These are phyloP conservation scores for Suillus alpinus DNA, from an alignment of 768 basidiomycete species.

Conservation along the genomic window DNA sequence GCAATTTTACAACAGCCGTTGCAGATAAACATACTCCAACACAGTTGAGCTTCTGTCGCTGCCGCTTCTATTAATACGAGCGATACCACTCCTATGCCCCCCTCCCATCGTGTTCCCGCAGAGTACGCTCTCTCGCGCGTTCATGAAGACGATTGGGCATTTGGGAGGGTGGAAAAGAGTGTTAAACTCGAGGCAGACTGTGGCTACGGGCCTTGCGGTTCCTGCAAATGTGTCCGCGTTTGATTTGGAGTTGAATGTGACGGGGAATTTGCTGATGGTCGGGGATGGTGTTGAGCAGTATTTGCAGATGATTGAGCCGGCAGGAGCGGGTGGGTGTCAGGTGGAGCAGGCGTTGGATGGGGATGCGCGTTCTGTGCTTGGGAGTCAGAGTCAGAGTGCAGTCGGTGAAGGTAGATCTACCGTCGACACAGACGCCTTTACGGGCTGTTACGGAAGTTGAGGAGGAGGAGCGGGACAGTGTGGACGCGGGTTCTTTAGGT, in stretches of 20 bases:
- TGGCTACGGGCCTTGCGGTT: constrained; percentile 34
- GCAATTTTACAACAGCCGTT: constrained; percentile 65
- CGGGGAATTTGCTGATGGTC: constrained; percentile 57
- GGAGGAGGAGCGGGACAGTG: constrained; percentile 27
- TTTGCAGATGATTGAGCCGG: constrained; percentile 52
- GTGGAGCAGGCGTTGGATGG: not conserved
- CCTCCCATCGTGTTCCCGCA: constrained; percentile 48
- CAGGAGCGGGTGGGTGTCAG: not conserved
- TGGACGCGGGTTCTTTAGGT: not conserved
- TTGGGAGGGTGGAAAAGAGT: constrained; percentile 83
- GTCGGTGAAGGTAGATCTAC: constrained; percentile 5
- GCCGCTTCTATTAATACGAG: constrained; percentile 11
- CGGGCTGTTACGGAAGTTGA: constrained; percentile 31
- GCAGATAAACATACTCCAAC: constrained; percentile 49
- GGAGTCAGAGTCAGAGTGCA: not conserved
- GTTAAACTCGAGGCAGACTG: constrained; percentile 46
- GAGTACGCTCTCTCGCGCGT: constrained; percentile 66
- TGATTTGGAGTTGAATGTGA: constrained; percentile 62
- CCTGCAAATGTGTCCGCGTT: constrained; percentile 62
- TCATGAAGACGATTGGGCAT: constrained; percentile 80
- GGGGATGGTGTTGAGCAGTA: constrained; percentile 67
- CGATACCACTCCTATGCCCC: constrained; percentile 7
- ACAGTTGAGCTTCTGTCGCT: constrained; percentile 36
- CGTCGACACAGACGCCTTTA: constrained; percentile 18
- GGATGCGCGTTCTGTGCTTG: not conserved